Evolutionary conservation across 176 grass and related monocot genomes (phyloP), one percentile per base, ranked within the genome.

Genomic region (Carex littledalei): DNA sequence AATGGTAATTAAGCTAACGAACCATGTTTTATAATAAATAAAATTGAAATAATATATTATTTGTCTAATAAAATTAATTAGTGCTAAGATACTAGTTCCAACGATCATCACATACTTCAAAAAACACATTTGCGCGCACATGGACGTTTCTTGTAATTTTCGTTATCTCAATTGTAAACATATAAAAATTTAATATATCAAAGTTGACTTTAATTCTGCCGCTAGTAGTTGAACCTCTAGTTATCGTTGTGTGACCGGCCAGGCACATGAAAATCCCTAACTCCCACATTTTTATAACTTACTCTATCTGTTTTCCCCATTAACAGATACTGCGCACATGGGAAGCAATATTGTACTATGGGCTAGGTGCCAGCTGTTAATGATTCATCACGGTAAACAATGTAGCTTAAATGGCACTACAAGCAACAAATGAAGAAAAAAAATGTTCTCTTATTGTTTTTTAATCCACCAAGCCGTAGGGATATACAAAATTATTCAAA

Each of bases 261-360:
- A 63, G 56, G 47, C 79, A 81, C 79, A 81, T 81, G 79, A 64
- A 62, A 81, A 20, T 37, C 55, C 60, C 57, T 31, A 22, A 54
- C 13, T 53, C 13, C 4, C 22, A 53, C 43, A 70, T n/a, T 52
- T 55, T 15, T 55, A 31, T 77, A 54, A 56, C 0, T 15, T 16
- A 77, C 2, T 54, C 21, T 31, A 15, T 54, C 71, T 53, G 43
- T 74, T 47, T 13, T 22, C 5, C 7, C 50, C 14, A 68, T 75
- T 52, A 6, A 75, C 17, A 75, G 8, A 72, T 72, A 72, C 15
- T 21, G 6, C 39, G 68, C 68, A 72, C 68, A 72, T 72, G 68
- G 68, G 37, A 35, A 43, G 41, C 68, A 72, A 43, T 17, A 8
- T 39, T 3, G 37, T 47, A 22, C 68, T 72, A 8, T 21, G 18